Evolutionary conservation across 345 rosid genomes (phyloP), one percentile per base, ranked within the genome.

Genomic region (Bruguiera gymnorhiza): DNA sequence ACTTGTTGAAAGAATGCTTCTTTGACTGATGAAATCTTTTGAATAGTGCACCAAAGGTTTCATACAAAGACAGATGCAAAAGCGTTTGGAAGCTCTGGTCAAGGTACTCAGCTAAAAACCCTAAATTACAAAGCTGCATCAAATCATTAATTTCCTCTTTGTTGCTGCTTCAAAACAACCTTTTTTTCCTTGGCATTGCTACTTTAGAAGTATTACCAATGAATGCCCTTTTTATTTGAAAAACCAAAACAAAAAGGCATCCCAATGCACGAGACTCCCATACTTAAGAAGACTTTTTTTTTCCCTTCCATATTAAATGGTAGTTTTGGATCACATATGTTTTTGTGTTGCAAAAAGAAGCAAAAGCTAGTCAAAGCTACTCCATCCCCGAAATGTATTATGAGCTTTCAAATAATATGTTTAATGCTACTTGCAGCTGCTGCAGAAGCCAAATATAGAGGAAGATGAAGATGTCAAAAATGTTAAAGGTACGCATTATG

Each of bases 41-140:
- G 11, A 60, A 73, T 62, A 91, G 97, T 87, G 96, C 80, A 87
- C 90, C 52, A 88, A 83, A 83, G 96, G 95, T n/a, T 87, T 85
- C 79, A 82, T 88, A 73, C 97, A 91, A 72, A 86, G 97, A 76
- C 82, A 87, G 79, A 88, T 91, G 90, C 89, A 86, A 79, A 89
- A 72, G 77, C 83, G 89, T 63, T 59, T 87, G 85, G 86, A 87
- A 21, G 76, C 75, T 76, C 88, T 91, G 74, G 93, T 88, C 77
- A 76, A 94, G 96, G 98, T 94, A 76, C 57, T 56, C 30, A 68
- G 32, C 67, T 50, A 36, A 55, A 68, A 74, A 59, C 53, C 66
- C 63, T 67, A 39, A 20, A 58, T 36, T 27, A 6, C 39, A 27
- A 73, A 67, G 62, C 34, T 37, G 65, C 56, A 74, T 61, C 27